Evolutionary conservation across 1,284 basidiomycete species (phyloP).

Genomic region (Moniliella sp.): DNA sequence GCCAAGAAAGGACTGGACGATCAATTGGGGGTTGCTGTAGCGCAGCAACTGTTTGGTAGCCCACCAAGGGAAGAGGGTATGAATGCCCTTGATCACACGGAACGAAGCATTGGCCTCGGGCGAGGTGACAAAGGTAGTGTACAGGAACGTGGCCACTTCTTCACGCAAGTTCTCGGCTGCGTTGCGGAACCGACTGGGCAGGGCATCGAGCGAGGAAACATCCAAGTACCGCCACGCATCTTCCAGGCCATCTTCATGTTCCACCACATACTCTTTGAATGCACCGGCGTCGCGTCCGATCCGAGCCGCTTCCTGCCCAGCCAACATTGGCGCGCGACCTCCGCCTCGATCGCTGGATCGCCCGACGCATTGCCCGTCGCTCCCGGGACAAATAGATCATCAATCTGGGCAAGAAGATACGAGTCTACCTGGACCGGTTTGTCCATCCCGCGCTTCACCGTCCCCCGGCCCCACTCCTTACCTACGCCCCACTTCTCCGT

Average conservation of each 20-base stretch:
- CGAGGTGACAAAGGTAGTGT: conserved; percentile 21
- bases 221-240: conserved; percentile 3
- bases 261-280: conserved; percentile 5
- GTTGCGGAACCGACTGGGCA: conserved; percentile 2
- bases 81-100: conserved; percentile 22
- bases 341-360: no score
- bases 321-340: conserved; percentile 1
- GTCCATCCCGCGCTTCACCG: conserved; percentile 4
- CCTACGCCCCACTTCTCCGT: conserved; percentile 4
- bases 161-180: conserved; percentile 22
- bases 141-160: conserved; percentile 22
- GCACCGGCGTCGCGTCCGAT: conserved; percentile 3
- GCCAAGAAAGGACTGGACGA: conserved; percentile 24
- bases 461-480: conserved; percentile 6
- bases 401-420: neutral
- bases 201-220: conserved; percentile 1
- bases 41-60: conserved; percentile 3
- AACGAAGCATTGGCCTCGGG: conserved; percentile 23
- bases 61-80: conserved; percentile 6
- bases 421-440: conserved; percentile 2
- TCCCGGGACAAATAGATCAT: conserved; percentile 1
- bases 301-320: conserved; percentile 1
- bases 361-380: neutral
- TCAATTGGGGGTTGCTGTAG: conserved; percentile 24
- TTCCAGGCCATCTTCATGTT: conserved; percentile 4